Evolutionary conservation across 495 filamentous ascomycete genomes (phyloP).

Genomic region (Xylaria bambusicola): DNA sequence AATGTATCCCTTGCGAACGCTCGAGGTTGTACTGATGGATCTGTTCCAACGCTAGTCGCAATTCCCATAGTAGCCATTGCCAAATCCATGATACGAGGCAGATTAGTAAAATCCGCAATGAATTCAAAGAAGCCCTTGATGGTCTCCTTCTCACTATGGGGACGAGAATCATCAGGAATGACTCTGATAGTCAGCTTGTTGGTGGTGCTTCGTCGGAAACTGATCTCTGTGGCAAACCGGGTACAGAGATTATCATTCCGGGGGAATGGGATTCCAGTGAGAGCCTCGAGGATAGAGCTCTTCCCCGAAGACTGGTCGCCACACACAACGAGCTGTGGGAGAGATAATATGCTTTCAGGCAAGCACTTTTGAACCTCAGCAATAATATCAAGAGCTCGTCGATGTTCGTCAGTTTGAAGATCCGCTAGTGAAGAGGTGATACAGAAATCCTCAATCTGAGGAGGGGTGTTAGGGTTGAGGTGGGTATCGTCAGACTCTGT

Average conservation of each 20-base stretch:
- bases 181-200: slow-evolving; percentile 13
- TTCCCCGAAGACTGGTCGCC: slow-evolving; percentile 63
- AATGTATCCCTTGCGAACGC: slow-evolving; percentile 51
- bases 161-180: neutral
- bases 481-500: too few relatives aligned
- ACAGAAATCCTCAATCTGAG: too few relatives aligned
- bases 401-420: too few relatives aligned
- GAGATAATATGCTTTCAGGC: too few relatives aligned
- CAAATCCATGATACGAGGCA: slow-evolving; percentile 46
- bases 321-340: slow-evolving; percentile 63
- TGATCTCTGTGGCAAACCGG: slow-evolving; percentile 56
- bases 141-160: slow-evolving; percentile 21
- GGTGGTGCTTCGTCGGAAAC: slow-evolving; percentile 47
- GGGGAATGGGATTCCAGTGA: slow-evolving; percentile 61
- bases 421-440: too few relatives aligned
- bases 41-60: neutral
- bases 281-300: slow-evolving; percentile 64
- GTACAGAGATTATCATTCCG: slow-evolving; percentile 50
- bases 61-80: slow-evolving; percentile 47
- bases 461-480: too few relatives aligned
- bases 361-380: too few relatives aligned
- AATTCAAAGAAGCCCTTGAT: slow-evolving; percentile 36
- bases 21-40: neutral
- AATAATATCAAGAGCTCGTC: too few relatives aligned
- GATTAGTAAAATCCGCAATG: slow-evolving; percentile 34